These are phyloP conservation scores for Botryosphaeria dothidea DNA, from an alignment of 2,329 filamentous ascomycete species.

Conservation along the genomic window DNA sequence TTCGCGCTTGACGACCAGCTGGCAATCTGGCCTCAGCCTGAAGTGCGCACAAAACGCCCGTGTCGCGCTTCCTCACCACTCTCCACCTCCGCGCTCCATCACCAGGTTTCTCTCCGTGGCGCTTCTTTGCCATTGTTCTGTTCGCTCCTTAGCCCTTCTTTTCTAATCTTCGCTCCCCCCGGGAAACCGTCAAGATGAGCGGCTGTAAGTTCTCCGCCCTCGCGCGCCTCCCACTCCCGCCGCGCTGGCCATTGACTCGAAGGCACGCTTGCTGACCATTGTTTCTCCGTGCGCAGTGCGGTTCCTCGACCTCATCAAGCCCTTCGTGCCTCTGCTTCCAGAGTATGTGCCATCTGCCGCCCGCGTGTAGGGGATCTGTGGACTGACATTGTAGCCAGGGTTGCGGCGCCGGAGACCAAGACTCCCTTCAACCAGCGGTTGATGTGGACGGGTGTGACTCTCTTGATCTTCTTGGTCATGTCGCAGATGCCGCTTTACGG, in stretches of 20 bases:
- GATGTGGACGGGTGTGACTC: conserved; percentile 64
- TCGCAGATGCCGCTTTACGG: conserved; percentile 96
- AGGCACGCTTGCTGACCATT: conserved; percentile 27
- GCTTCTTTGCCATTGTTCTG: conserved; percentile 5
- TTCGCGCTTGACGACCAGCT: conserved; percentile 11
- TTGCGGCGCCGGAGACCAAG: conserved; percentile 93
- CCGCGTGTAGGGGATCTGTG: not conserved
- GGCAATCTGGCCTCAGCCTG: conserved; percentile 19
- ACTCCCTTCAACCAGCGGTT: conserved; percentile 89
- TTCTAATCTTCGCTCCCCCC: conserved; percentile 30
- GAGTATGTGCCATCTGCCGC: conserved; percentile 64
- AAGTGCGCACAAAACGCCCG: conserved; percentile 19
- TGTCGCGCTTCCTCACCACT: conserved; percentile 18
- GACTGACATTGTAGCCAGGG: conserved; percentile 14
- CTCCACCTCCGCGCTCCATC: conserved; percentile 15
- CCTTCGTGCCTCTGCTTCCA: conserved; percentile 98
- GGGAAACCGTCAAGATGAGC: conserved; percentile 55
- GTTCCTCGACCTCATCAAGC: conserved; percentile 99
- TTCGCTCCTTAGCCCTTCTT: conserved; percentile 13
- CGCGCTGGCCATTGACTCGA: conserved; percentile 17
- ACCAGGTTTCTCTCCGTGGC: not conserved
- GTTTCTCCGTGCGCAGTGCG: conserved; percentile 64
- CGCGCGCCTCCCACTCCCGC: conserved; percentile 1
- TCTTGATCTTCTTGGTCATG: conserved; percentile 99
- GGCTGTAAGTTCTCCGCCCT: conserved; percentile 52